Evolutionary conservation across 2,329 filamentous ascomycete genomes (phyloP), one percentile per base, ranked within the genome.

Genomic region (Aspergillus versicolor): DNA sequence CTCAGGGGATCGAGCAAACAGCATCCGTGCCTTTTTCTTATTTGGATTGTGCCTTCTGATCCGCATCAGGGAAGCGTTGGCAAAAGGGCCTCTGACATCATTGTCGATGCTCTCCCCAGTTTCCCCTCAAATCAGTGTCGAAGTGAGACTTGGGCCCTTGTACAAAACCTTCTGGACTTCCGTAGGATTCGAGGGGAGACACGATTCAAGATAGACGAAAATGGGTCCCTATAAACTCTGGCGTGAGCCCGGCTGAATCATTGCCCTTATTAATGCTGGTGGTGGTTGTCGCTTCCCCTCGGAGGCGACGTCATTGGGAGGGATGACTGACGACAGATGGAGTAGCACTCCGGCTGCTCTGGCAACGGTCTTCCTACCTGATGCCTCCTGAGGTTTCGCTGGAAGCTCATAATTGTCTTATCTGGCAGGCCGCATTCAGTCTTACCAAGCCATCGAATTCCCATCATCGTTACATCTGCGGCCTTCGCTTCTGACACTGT

Each of bases 71-170:
- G 32, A 12, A 12, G 9, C 34, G 27, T 34, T 48, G 30, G 17
- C 34, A 13, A 21, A 17, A 48, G 12, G 46, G 30, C 48, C 12
- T 48, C 13, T 64, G 63, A 63, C 63, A 64, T 64, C 59, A 64
- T 63, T 46, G 48, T 43, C 59, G 58, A 60, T 59, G 53, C 51
- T 32, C 21, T 32, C 32, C 34, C 15, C 21, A 48, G 32, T 15
- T 50, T 41, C 40, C 50, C 50, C 49, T 40, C 55, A 44, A 41
- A 52, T 19, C 45, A 32, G 43, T 49, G 52, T 37, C 34, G 9
- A 37, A 52, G 42, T 27, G 22, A 44, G 46, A 19, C 13, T 13
- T 11, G 21, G 24, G 51, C 9, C n/a, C 27, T 42, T 44, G 53
- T 50, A 45, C 45, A 50, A 44, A 41, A 49, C 24, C 4, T 44